Percentiles rank a stretch among this genome's conserved stretches.
phyloP scores from a whole-genome alignment of 306 rosid species.

The Carpinus viminea region DNA sequence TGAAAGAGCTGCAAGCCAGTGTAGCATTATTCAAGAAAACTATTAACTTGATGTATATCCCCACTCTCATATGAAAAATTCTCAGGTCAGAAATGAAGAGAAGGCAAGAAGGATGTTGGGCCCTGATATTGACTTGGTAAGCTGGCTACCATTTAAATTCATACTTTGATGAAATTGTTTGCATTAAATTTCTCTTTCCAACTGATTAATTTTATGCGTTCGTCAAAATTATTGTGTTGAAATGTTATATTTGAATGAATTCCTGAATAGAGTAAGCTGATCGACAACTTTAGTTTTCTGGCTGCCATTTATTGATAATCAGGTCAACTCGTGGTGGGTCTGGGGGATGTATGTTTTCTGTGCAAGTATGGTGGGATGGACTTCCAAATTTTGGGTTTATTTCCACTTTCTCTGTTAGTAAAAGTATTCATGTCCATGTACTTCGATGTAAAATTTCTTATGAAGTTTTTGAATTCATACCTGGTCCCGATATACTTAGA shows the following conservation, averaged over 20 bases:
- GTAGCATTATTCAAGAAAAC: not conserved
- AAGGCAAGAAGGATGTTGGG: slow-evolving; percentile 90
- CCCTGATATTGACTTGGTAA: slow-evolving; percentile 85
- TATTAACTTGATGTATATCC: not conserved
- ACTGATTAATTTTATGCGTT: not conserved
- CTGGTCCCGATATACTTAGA: not conserved
- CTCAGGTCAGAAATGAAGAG: slow-evolving; percentile 87
- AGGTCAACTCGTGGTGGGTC: not conserved
- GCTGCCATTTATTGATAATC: not conserved
- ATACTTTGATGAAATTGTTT: not conserved
- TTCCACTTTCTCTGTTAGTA: not conserved
- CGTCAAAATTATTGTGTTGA: not conserved
- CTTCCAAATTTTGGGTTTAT: not conserved
- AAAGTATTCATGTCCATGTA: not conserved
- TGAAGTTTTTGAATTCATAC: not conserved
- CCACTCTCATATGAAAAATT: slow-evolving; percentile 24
- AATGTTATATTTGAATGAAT: not conserved
- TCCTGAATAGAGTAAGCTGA: not conserved
- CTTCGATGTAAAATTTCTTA: not conserved
- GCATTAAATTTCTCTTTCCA: not conserved
- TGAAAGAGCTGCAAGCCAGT: slow-evolving; percentile 1
- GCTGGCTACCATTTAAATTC: slow-evolving; percentile 26
- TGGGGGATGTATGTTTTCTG: not conserved
- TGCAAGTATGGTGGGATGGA: not conserved
- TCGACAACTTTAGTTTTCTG: not conserved